Conservation (phyloP, 2,329 filamentous ascomycete species). For the Paecilomyces variotii region DNA sequence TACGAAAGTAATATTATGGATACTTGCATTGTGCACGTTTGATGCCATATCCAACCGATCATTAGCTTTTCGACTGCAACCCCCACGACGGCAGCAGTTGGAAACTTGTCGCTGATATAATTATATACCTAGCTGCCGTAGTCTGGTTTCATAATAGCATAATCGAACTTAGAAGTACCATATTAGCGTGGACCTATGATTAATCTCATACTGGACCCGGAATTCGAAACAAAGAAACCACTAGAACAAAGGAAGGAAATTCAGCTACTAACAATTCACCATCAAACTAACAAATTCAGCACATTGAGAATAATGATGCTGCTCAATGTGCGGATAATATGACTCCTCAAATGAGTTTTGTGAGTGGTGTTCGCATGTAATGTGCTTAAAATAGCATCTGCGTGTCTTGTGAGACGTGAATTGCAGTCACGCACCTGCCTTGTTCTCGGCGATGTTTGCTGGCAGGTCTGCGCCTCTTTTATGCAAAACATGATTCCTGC, state of each 20-base stretch:
- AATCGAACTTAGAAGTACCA: too few relatives aligned
- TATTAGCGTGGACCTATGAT: too few relatives aligned
- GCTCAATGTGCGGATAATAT: not conserved
- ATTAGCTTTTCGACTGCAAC: too few relatives aligned
- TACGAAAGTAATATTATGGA: too few relatives aligned
- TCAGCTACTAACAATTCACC: not conserved
- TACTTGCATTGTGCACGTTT: too few relatives aligned
- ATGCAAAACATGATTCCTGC: not conserved
- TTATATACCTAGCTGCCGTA: too few relatives aligned
- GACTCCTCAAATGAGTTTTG: not conserved
- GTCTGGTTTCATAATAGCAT: too few relatives aligned
- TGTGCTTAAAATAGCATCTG: not conserved
- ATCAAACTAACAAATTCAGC: not conserved
- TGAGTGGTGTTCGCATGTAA: not conserved
- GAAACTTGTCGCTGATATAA: too few relatives aligned
- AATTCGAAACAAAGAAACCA: not conserved
- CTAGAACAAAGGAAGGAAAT: not conserved
- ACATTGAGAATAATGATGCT: not conserved
- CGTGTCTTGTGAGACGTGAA: not conserved
- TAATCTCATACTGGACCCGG: too few relatives aligned
- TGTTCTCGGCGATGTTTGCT: not conserved
- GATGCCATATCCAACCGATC: too few relatives aligned
- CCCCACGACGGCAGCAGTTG: too few relatives aligned
- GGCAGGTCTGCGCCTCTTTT: not conserved
- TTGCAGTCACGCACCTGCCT: not conserved